These are phyloP conservation scores for Murraya paniculata DNA, from an alignment of 345 rosid genomes.

Conservation along the genomic window DNA sequence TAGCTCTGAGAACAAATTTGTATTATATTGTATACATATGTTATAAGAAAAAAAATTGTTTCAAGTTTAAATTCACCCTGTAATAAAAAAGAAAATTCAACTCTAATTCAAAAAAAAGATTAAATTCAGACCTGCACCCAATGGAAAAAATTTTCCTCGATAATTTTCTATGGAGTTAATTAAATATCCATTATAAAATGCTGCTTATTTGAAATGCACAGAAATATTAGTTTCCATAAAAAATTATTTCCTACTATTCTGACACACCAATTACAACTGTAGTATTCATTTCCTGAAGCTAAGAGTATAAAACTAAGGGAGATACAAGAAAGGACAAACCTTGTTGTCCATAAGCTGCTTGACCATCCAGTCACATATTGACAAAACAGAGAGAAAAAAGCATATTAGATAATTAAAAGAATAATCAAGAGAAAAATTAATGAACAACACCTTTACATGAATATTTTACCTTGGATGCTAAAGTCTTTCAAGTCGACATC, in stretches of 20 bases:
- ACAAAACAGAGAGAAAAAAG: slow-evolving; percentile 26
- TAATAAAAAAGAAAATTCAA: too few relatives aligned
- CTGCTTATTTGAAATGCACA: neutral
- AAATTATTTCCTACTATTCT: neutral
- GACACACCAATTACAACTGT: neutral
- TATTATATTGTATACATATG: too few relatives aligned
- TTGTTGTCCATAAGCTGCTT: slow-evolving; percentile 80
- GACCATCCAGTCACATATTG: slow-evolving; percentile 22
- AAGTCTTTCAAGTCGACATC: slow-evolving; percentile 95
- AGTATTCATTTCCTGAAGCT: neutral
- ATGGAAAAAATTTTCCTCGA: too few relatives aligned
- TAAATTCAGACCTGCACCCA: too few relatives aligned
- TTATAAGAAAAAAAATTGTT: too few relatives aligned
- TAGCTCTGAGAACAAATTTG: too few relatives aligned
- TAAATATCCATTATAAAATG: neutral
- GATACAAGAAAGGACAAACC: slow-evolving; percentile 39
- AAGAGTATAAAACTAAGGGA: neutral
- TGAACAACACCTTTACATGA: neutral
- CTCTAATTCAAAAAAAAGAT: too few relatives aligned
- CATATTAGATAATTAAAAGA: slow-evolving; percentile 22
- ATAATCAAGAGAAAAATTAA: neutral
- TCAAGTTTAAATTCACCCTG: too few relatives aligned
- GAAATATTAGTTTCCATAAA: neutral
- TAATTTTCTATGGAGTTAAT: too few relatives aligned
- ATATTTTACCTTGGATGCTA: slow-evolving; percentile 73